A percentile compares a stretch with the other conserved stretches of the same genome.
These are phyloP conservation scores for Metschnikowia orientalis DNA, from an alignment of 805 yeast genomes.

Conservation along the genomic window DNA sequence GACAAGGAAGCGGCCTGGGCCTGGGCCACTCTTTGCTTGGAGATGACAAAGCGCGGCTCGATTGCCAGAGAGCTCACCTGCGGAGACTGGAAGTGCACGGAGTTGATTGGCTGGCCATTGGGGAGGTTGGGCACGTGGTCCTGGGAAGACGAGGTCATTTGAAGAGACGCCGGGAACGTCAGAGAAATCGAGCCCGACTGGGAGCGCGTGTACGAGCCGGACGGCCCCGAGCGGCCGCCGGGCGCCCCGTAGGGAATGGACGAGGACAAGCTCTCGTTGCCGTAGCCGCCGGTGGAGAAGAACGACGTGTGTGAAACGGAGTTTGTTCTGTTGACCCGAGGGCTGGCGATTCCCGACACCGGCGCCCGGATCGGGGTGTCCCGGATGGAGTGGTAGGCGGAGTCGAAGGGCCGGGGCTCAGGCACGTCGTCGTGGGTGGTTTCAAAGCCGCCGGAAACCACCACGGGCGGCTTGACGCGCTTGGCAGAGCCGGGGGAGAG, in stretches of 20 bases:
- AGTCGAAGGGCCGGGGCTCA: conserved; percentile 8
- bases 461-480: conserved; percentile 19
- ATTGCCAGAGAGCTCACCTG: conserved; percentile 54
- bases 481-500: conserved; percentile 4
- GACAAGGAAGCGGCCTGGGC: conserved; percentile 35
- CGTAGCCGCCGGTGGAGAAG: conserved; percentile 29
- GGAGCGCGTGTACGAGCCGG: conserved; percentile 11
- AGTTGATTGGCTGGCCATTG: conserved; percentile 54
- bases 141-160: conserved; percentile 14
- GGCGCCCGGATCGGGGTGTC: conserved; percentile 18
- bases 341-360: conserved; percentile 23
- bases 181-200: conserved; percentile 6
- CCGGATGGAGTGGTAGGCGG: conserved; percentile 7
- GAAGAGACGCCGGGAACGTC: conserved; percentile 13
- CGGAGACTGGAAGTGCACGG: conserved; percentile 70
- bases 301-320: conserved; percentile 40
- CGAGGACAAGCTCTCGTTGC: conserved; percentile 46
- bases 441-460: conserved; percentile 18
- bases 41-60: conserved; percentile 83
- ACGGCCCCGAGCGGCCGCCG: conserved; percentile 43
- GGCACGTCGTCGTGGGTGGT: conserved; percentile 8
- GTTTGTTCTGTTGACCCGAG: conserved; percentile 40
- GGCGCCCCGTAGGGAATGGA: conserved; percentile 72
- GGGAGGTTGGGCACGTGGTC: conserved; percentile 47
- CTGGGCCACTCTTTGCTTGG: conserved; percentile 66